phyloP scores from a whole-genome alignment of 306 rosid species.

The Vigna unguiculata region DNA sequence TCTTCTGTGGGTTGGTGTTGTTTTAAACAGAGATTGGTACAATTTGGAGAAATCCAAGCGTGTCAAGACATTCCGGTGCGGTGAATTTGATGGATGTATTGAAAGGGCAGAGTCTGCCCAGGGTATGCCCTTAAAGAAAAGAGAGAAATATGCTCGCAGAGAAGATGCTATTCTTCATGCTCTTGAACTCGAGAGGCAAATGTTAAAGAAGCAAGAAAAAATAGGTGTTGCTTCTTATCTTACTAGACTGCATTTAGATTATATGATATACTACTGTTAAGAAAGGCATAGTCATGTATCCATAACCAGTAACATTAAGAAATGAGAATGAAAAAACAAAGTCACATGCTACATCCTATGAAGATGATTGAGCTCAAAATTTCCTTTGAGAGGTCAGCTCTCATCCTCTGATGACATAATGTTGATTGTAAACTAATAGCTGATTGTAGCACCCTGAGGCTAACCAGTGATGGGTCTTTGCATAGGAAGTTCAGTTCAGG shows the following conservation, averaged over 20 bases:
- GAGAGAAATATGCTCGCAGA: conserved; percentile 97
- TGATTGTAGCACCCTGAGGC: conserved; percentile 44
- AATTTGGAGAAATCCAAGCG: conserved; percentile 98
- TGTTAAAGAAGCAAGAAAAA: conserved; percentile 67
- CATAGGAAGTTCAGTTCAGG: conserved; percentile 4
- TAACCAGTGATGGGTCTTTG: not conserved
- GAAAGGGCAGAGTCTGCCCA: conserved; percentile 89
- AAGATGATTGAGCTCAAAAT: conserved; percentile 65
- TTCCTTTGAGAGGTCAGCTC: conserved; percentile 54
- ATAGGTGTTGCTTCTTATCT: conserved; percentile 60
- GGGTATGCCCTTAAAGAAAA: conserved; percentile 91
- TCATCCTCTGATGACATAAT: conserved; percentile 52
- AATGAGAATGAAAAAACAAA: conserved; percentile 51
- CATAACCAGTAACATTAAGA: conserved; percentile 53
- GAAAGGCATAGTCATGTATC: conserved; percentile 50
- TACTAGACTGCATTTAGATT: conserved; percentile 48
- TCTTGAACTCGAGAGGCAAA: conserved; percentile 85
- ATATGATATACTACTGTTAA: conserved; percentile 49
- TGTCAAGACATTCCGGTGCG: conserved; percentile 90
- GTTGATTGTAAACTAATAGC: conserved; percentile 54
- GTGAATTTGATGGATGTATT: conserved; percentile 96
- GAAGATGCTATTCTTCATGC: conserved; percentile 99
- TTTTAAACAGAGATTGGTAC: conserved; percentile 83
- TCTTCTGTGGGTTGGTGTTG: conserved; percentile 34
- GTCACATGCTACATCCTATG: conserved; percentile 42